Conservation (phyloP, 2,329 filamentous ascomycete species). For the Curvularia eragrostidis region DNA sequence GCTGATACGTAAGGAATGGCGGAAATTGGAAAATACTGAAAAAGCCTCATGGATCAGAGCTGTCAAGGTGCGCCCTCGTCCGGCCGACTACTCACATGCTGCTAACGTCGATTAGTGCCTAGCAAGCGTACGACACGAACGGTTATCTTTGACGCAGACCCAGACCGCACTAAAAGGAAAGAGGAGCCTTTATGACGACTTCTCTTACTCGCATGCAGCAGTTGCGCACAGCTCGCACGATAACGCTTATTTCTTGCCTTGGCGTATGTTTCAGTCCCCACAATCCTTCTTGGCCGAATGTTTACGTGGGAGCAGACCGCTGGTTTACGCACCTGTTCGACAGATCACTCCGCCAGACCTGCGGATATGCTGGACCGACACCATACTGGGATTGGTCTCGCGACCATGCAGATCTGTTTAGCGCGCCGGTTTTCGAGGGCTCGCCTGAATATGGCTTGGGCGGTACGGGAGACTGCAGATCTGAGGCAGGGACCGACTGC, state of each 20-base stretch:
- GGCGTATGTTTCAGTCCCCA: background rate
- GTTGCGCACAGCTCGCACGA: background rate
- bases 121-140: background rate
- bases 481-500: background rate
- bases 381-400: background rate
- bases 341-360: background rate
- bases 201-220: background rate
- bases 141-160: background rate
- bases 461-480: background rate
- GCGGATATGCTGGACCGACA: background rate
- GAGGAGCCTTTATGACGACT: background rate
- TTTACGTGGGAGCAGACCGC: background rate
- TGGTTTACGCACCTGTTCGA: background rate
- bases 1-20: background rate
- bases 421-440: background rate
- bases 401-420: background rate
- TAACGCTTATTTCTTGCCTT: background rate
- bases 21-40: background rate
- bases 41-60: background rate
- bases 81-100: background rate
- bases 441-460: background rate
- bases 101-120: background rate
- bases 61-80: background rate
- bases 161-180: background rate
- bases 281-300: background rate